Base-by-base conservation (phyloP, 345 rosid species). In the Brassica cretica region DNA sequence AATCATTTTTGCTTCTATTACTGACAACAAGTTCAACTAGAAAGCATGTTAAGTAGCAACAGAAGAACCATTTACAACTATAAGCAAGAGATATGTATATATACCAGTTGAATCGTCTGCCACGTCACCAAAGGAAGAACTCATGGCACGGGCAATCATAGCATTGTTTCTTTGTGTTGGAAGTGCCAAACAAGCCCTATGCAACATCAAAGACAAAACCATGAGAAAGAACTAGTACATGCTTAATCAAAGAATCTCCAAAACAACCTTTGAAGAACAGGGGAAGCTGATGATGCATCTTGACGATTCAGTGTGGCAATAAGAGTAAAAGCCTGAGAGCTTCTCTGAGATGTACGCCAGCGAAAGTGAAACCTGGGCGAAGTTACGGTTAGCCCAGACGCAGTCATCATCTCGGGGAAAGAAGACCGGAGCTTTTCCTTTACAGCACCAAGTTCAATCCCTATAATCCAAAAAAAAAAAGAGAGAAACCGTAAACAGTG, bases 81-180 rank as follows among this genome's bases (percentile, higher is more conserved):
- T 30, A 66, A 60, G 16, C 35, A 8, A 8, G 30, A 51, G 66
- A 10, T 2, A 60, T 44, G 66, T 39, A 64, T 71, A 6, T 35
- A 7, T 85, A 89, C 93, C 93, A 72, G 84, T 25, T 74, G 89
- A 79, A 68, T 85, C 86, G 68, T 86, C 82, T 9, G 88, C 79
- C 76, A 79, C 74, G 76, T 90, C 95, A 68, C 93, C 90, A 78
- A 71, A 88, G 44, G 97, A 91, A 85, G 98, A 91, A 84, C 82
- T 89, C 93, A 84, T 89, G 37, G 94, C 90, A 82, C 87, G 86
- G 64, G 68, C 85, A 51, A 87, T 80, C 69, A 84, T 9, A 30
- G 59, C 61, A 76, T 71, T 81, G 82, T 85, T 78, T 71, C 79
- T 76, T 72, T 41, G 81, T 7, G 46, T 56, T 44, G 80, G 84